Percentiles rank a stretch among this genome's conserved stretches.
Evolutionary conservation across 306 rosid species (phyloP).

Genomic region (Prunus mira): DNA sequence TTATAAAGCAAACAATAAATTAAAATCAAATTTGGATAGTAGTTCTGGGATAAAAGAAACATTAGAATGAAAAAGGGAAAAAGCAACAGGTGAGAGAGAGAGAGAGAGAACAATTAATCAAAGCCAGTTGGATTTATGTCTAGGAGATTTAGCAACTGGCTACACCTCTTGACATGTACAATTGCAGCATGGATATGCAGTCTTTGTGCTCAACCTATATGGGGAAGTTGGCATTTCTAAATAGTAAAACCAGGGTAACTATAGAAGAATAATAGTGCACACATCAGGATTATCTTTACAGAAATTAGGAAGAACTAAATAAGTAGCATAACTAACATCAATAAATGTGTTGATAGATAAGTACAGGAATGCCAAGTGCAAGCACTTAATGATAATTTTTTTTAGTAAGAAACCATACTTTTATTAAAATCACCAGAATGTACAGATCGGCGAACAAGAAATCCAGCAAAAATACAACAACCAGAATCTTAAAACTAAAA

Average conservation of each 20-base stretch:
- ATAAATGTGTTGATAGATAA: not conserved
- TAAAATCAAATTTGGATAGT: not conserved
- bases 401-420: too few species aligned
- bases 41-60: not conserved
- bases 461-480: too few species aligned
- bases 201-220: constrained; percentile 2
- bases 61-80: not conserved
- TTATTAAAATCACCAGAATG: too few species aligned
- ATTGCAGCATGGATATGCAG: not conserved
- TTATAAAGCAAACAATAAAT: not conserved
- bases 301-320: not conserved
- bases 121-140: not conserved
- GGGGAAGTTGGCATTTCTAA: not conserved
- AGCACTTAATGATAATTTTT: not conserved
- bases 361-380: not conserved
- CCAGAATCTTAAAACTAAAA: too few species aligned
- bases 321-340: not conserved
- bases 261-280: not conserved
- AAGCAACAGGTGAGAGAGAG: not conserved
- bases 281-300: not conserved
- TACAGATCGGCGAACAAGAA: too few species aligned
- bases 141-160: not conserved
- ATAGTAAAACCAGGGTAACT: not conserved
- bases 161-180: not conserved
- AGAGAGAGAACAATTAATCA: not conserved